Evolutionary conservation across 352 stramenopile genomes (phyloP).

Genomic region (Paralagenidium karlingii): DNA sequence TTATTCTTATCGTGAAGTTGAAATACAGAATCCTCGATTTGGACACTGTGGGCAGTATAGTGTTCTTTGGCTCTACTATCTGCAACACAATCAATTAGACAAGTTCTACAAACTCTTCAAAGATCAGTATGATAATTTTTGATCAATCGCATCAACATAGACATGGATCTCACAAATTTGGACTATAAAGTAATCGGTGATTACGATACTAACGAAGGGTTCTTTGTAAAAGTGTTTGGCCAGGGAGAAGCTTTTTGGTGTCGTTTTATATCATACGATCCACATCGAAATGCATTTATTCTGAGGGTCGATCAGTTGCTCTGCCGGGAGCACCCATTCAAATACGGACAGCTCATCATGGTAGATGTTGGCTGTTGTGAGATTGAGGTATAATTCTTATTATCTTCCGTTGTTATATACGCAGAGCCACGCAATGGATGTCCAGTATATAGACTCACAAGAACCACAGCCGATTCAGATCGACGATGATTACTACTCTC

Average conservation of each 20-base stretch:
- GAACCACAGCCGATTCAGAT: neutral
- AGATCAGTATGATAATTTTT: conserved; percentile 6
- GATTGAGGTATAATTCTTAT: neutral
- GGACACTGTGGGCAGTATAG: too few relatives aligned
- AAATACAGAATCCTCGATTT: neutral
- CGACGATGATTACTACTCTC: neutral
- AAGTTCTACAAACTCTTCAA: neutral
- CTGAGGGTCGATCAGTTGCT: conserved; percentile 5
- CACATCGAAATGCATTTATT: conserved; percentile 5
- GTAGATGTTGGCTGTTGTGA: conserved; percentile 4
- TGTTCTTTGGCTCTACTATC: neutral
- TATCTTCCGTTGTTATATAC: neutral
- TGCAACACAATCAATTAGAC: neutral
- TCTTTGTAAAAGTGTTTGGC: conserved; percentile 7
- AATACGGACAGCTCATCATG: conserved; percentile 6
- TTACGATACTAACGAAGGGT: conserved; percentile 6
- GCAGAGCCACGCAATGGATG: neutral
- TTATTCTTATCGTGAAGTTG: neutral
- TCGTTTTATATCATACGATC: conserved; percentile 7
- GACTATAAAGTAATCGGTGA: conserved; percentile 5
- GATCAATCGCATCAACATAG: conserved; percentile 6
- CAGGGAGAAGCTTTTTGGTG: conserved; percentile 5
- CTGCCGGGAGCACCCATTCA: conserved; percentile 6
- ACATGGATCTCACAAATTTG: conserved; percentile 7
- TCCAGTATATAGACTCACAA: neutral